A percentile compares a stretch with the other conserved stretches of the same genome.
phyloP scores from a whole-genome alignment of 177 flowering plant genomes.

The Vitis hybrid region DNA sequence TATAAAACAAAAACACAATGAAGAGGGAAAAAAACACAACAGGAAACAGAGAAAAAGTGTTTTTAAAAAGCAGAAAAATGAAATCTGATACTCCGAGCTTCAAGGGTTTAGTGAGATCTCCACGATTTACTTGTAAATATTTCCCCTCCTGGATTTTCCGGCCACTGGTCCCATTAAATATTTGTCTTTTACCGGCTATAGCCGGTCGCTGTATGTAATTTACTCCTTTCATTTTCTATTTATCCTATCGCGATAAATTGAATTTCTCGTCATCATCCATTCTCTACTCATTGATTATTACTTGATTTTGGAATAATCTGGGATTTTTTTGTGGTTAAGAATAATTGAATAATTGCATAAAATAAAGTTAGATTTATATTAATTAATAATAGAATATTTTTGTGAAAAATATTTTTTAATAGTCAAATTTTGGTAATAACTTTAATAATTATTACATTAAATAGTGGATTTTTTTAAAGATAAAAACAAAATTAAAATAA shows the following conservation, averaged over 20 bases:
- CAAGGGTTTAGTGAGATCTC: conserved; percentile 18
- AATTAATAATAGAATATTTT: too few relatives aligned
- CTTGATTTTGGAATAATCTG: too few relatives aligned
- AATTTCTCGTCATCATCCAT: neutral
- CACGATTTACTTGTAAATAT: conserved; percentile 26
- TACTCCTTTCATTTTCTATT: neutral
- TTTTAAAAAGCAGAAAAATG: neutral
- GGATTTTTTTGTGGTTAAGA: too few relatives aligned
- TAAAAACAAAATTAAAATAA: too few relatives aligned
- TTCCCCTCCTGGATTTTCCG: conserved; percentile 15
- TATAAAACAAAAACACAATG: neutral
- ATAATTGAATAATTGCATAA: too few relatives aligned
- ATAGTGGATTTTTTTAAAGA: too few relatives aligned
- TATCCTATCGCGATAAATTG: neutral
- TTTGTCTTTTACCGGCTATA: conserved; percentile 25
- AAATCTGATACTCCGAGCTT: conserved; percentile 2
- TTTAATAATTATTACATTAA: too few relatives aligned
- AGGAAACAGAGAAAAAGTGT: neutral
- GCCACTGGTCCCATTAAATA: neutral
- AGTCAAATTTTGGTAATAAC: too few relatives aligned
- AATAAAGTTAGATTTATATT: too few relatives aligned
- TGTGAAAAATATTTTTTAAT: too few relatives aligned
- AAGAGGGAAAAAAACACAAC: too few relatives aligned
- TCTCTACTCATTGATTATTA: too few relatives aligned
- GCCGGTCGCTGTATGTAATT: conserved; percentile 14